Percentiles rank a stretch among this genome's conserved stretches.
phyloP scores from a whole-genome alignment of 805 yeast species.

The Diddensiella santjacobensis region DNA sequence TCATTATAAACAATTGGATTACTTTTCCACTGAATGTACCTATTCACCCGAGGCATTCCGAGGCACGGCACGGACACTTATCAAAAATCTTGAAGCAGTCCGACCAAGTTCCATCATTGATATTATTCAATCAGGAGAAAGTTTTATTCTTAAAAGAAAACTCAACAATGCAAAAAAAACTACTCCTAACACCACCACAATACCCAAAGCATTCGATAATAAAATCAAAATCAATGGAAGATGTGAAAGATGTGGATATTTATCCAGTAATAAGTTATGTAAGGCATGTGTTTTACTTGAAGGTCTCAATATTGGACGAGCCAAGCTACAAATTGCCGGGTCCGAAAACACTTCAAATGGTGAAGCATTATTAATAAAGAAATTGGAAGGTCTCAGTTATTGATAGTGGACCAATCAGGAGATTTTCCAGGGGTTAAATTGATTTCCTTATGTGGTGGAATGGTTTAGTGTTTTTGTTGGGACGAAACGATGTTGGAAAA shows the following conservation, averaged over 20 bases:
- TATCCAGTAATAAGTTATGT: constrained; percentile 83
- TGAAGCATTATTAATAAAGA: constrained; percentile 17
- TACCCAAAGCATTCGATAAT: neutral
- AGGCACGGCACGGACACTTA: constrained; percentile 91
- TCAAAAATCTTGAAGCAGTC: constrained; percentile 84
- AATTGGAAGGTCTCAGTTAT: constrained; percentile 59
- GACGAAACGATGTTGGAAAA: too few species aligned
- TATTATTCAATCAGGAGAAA: constrained; percentile 91
- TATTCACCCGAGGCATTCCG: constrained; percentile 98
- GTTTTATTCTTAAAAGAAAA: constrained; percentile 48
- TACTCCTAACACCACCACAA: neutral
- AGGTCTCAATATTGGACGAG: constrained; percentile 74
- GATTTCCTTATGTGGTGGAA: too few species aligned
- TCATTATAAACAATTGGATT: constrained; percentile 90
- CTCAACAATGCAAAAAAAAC: constrained; percentile 13
- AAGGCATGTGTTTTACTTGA: constrained; percentile 88
- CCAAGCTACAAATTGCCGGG: constrained; percentile 49
- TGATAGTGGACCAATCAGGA: too few species aligned
- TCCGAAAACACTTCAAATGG: constrained; percentile 11
- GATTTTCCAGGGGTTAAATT: neutral
- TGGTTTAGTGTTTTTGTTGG: too few species aligned
- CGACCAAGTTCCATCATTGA: constrained; percentile 93
- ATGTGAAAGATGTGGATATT: constrained; percentile 87
- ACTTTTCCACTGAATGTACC: constrained; percentile 95
- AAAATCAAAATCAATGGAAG: constrained; percentile 28